Base-by-base conservation (phyloP, 352 stramenopile genomes). In the Phytophthora sansomeana region DNA sequence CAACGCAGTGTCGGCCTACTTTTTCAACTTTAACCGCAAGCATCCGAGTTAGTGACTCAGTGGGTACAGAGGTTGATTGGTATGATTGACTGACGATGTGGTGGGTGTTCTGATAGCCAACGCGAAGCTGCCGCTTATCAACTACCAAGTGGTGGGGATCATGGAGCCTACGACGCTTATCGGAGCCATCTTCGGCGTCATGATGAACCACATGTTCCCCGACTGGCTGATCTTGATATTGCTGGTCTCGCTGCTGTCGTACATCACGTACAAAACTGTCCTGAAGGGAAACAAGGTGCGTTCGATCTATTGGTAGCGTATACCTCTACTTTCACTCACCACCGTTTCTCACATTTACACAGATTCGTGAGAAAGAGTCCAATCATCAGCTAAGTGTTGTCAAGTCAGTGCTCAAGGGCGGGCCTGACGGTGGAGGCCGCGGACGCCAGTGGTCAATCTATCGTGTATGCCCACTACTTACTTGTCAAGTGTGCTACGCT, bases 101-200 rank as follows among this genome's bases (percentile, higher is more conserved):
- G 9, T 41, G 28, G 16, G 26, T 26, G 3, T n/a, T 61, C 13
- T 55, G 29, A 8, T 38, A 93, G 85, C 57, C 28, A 79, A 91
- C 33, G 83, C 84, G 0, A 93, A 98, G 71, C 69, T 96, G 35
- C 96, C 97, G 10, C 80, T 99, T 17, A 97, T 99, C 38, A 96
- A 99, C 82, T 99, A 98, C 89, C 94, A 98, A 60, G 80, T 99
- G n/a, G 96, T 98, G n/a, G 70, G 98, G 3, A 93, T 99, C n/a
- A 99, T 99, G 97, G 97, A 99, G 83, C 97, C 97, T 2, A 86
- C 96, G 67, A 93, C 87, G 36, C 74, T 95, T 11, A 85, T 93
- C 32, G 87, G 87, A 35, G 63, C 85, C 48, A 83, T 93, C 66
- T 90, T 93, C 29, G 87, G 85, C 30, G 87, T 95, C 16, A 91